Evolutionary conservation across 306 rosid species (phyloP), one percentile per base, ranked within the genome.

Genomic region (Prunus fruticosa): DNA sequence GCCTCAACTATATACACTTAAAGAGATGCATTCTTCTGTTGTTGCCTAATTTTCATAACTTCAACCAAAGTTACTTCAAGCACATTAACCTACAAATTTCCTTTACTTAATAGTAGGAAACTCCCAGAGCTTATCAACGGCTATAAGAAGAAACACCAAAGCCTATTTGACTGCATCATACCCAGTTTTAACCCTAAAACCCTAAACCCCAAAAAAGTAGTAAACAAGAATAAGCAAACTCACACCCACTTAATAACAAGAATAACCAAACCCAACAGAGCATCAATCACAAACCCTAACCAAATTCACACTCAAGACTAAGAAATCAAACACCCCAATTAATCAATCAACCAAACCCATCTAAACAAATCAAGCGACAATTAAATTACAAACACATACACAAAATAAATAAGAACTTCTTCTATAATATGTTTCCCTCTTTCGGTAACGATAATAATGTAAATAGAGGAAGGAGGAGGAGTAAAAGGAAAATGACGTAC

Each of bases 401-500:
- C 43, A 38, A 34, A 34, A 38, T 38, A 38, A 38, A 38, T 38
- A 38, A 38, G 43, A 38, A 38, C 1, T 38, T 38, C 6, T 34
- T 7, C 13, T 3, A 13, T 49, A 49, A 49, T 14, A n/a, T n/a
- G n/a, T n/a, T n/a, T n/a, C n/a, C n/a, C n/a, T n/a, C n/a, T n/a
- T n/a, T n/a, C n/a, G n/a, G n/a, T n/a, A 60, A 3, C 3, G 25
- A 27, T 2, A 25, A 25, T 28, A 61, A 61, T 13, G 43, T 8
- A 63, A 51, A 34, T 16, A 10, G 20, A 56, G 22, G 51, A 80
- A 25, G 27, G 27, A 11, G 61, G 68, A 69, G 53, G 49, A 50
- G 73, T 34, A 19, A 68, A 18, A 53, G 52, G 66, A 65, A 14
- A 23, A 28, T 32, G 23, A 66, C 83, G 34, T 84, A 93, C 97